Evolutionary conservation across 2,329 filamentous ascomycete species (phyloP).

Genomic region (Trichoderma hamatum): DNA sequence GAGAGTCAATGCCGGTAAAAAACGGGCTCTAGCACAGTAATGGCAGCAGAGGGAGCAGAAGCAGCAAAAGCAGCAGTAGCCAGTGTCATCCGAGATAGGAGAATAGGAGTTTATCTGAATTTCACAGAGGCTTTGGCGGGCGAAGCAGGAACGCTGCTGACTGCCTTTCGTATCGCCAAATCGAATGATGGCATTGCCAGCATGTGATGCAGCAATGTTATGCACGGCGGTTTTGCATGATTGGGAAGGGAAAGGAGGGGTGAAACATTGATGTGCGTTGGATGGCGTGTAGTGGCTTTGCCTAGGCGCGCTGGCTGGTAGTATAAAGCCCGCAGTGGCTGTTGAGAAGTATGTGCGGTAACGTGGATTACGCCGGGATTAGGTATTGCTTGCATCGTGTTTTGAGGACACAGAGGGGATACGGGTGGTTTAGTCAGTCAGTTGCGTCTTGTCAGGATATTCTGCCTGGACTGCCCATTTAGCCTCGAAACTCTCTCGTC

Average conservation of each 20-base stretch:
- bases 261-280: neutral
- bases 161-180: neutral
- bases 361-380: neutral
- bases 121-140: neutral
- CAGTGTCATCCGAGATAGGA: no score
- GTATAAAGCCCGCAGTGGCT: neutral
- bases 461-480: conserved; percentile 1
- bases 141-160: neutral
- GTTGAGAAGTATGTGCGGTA: neutral
- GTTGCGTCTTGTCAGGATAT: neutral
- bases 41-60: neutral
- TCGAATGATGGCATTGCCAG: neutral
- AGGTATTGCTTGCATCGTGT: neutral
- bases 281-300: conserved; percentile 2
- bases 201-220: neutral
- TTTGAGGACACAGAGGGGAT: neutral
- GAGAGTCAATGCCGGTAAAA: neutral
- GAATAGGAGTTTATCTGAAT: neutral
- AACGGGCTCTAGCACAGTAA: neutral
- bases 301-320: neutral
- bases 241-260: neutral
- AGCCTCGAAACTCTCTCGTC: neutral
- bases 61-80: neutral
- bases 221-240: neutral
- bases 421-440: neutral